phyloP scores from a whole-genome alignment of 2,329 filamentous ascomycete genomes.

The Mycosphaerella sp. region DNA sequence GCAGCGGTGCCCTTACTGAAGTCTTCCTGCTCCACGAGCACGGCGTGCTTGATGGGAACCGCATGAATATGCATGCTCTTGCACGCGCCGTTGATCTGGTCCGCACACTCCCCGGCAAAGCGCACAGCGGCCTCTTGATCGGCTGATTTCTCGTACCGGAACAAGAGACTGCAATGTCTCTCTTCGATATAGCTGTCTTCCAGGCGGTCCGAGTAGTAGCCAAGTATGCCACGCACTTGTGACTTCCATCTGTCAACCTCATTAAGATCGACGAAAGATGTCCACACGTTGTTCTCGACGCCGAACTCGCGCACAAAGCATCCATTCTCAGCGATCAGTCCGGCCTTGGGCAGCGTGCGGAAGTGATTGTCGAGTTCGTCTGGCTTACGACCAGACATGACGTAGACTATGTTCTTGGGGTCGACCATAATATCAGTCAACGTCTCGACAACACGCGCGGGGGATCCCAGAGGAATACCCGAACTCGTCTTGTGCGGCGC shows the following conservation, averaged over 20 bases:
- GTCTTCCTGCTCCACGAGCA: conserved; percentile 77
- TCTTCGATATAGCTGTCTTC: conserved; percentile 85
- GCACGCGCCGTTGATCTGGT: conserved; percentile 92
- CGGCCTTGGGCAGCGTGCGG: conserved; percentile 72
- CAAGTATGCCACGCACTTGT: conserved; percentile 72
- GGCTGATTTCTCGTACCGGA: conserved; percentile 79
- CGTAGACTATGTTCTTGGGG: conserved; percentile 76
- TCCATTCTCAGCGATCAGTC: conserved; percentile 90
- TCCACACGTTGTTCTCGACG: conserved; percentile 56
- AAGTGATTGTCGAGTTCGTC: conserved; percentile 86
- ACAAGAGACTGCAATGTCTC: conserved; percentile 83
- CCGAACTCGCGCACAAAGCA: conserved; percentile 75
- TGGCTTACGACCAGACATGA: conserved; percentile 84
- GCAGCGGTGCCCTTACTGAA: conserved; percentile 86
- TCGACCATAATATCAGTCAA: conserved; percentile 76
- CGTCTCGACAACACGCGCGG: conserved; percentile 75
- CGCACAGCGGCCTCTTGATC: conserved; percentile 68
- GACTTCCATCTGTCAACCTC: conserved; percentile 74
- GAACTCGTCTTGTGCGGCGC: conserved; percentile 79
- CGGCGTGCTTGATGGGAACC: conserved; percentile 65
- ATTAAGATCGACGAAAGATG: conserved; percentile 64
- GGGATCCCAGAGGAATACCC: conserved; percentile 78
- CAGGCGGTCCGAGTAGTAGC: conserved; percentile 84
- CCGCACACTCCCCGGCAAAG: conserved; percentile 82
- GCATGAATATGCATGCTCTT: conserved; percentile 77